Evolutionary conservation across 805 yeast genomes (phyloP), one percentile per base, ranked within the genome.

Genomic region (Schwanniomyces polymorphus): DNA sequence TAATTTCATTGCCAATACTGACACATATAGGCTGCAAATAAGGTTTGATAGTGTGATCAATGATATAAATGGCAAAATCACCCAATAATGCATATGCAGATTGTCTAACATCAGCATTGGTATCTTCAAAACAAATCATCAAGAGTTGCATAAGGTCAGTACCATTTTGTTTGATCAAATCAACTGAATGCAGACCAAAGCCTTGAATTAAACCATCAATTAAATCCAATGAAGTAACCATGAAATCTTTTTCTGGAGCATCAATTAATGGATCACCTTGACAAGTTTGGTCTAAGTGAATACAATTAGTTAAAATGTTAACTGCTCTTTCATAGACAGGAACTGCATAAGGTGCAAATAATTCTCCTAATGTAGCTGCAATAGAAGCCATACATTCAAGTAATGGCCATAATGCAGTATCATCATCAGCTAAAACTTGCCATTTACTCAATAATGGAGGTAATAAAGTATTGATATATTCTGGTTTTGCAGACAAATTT

Each of bases 151-250:
- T 76, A 47, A 91, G 60, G 27, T 75, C 63, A 2, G 51, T 49
- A 2, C 60, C 51, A 46, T 67, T 60, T 43, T 70, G 71, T 21
- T 60, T 56, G 42, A 86, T 75, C 52, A 88, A 68, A 37, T 80
- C 85, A 8, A 75, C 80, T 27, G 84, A 74, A 51, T 83, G 84
- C 7, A 71, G 64, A 11, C 87, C 88, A 47, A 94, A 75, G 0
- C 97, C 98, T 68, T 92, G 98, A 18, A 91, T 85, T 46, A 94
- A 70, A 3, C 99, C 99, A 65, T 92, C 98, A 27, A 94, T 78
- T 57, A 94, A 75, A 61, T 94, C 99, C 34, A 94, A 64, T 1
- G 97, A 82, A 1, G 97, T 89, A 28, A 92, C 90, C 49, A 89
- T 78, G 57, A 91, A 91, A 64, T 91, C 97, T 60, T 86, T 88